Conservation (phyloP, 2,329 filamentous ascomycete genomes). For the Colletotrichum camelliae region DNA sequence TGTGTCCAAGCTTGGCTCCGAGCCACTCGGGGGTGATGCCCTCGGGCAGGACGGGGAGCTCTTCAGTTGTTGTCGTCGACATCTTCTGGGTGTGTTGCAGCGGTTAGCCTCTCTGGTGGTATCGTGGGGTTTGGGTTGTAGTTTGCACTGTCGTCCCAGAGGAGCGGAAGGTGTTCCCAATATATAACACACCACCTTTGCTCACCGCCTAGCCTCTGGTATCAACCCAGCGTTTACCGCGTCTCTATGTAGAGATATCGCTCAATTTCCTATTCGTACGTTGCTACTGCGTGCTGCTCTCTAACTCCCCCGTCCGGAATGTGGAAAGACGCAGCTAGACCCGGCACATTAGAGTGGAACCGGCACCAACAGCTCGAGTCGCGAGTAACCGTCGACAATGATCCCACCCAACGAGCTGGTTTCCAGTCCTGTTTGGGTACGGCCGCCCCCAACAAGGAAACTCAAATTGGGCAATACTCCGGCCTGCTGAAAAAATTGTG, state of each 20-base stretch:
- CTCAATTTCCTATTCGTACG: neutral
- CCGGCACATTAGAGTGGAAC: neutral
- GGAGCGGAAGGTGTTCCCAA: neutral
- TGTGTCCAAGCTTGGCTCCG: conserved; percentile 1
- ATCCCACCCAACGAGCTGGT: neutral
- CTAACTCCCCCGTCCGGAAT: neutral
- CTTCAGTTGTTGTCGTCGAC: neutral
- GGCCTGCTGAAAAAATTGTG: neutral
- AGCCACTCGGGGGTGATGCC: conserved; percentile 29
- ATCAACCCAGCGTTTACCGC: neutral
- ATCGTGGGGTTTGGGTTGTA: neutral
- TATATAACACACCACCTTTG: neutral
- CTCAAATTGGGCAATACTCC: neutral
- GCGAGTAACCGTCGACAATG: neutral
- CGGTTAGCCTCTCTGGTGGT: neutral
- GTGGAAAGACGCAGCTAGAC: neutral
- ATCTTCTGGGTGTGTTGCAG: neutral
- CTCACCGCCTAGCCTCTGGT: neutral
- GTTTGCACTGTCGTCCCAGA: neutral
- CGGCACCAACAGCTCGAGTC: neutral
- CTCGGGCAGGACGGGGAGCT: conserved; percentile 26
- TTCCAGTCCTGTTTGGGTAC: neutral
- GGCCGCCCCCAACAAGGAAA: neutral
- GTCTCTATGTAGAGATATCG: neutral
- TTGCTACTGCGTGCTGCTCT: neutral